These are phyloP conservation scores for Puccinia polysora DNA, from an alignment of 1,284 basidiomycete species.

Conservation along the genomic window DNA sequence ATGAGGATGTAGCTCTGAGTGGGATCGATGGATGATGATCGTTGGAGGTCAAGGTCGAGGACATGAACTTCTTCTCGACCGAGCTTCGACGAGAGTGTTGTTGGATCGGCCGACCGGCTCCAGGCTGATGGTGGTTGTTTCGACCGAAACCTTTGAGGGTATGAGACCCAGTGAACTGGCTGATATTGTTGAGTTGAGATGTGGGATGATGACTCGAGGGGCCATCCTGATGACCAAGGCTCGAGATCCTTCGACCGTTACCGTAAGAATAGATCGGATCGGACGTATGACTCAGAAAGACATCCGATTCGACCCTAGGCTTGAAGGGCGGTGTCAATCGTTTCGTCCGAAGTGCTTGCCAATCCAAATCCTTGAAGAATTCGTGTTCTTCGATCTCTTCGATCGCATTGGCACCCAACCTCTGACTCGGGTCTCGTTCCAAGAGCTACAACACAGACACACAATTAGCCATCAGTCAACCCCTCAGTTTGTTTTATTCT, in stretches of 20 bases:
- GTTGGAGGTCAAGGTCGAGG: neutral
- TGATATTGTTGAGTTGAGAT: too few species aligned
- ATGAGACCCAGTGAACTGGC: too few species aligned
- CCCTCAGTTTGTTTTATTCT: neutral
- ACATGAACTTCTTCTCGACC: neutral
- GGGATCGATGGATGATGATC: neutral
- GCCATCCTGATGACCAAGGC: too few species aligned
- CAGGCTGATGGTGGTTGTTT: neutral
- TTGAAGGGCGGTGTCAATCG: slow-evolving; percentile 97
- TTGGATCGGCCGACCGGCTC: neutral
- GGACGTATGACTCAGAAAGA: neutral
- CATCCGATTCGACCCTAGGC: slow-evolving; percentile 94
- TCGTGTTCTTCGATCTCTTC: slow-evolving; percentile 88
- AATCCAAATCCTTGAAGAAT: slow-evolving; percentile 90
- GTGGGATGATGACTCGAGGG: too few species aligned
- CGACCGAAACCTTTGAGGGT: too few species aligned
- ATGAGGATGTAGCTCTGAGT: too few species aligned
- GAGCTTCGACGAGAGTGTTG: slow-evolving; percentile 25
- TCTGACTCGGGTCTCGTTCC: slow-evolving; percentile 95
- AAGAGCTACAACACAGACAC: slow-evolving; percentile 61
- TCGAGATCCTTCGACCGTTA: too few species aligned
- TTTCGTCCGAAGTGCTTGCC: slow-evolving; percentile 76
- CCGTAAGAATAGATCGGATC: slow-evolving; percentile 19
- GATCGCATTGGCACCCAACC: slow-evolving; percentile 85
- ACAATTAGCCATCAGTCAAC: neutral